Conservation (phyloP, 2,329 filamentous ascomycete species). For the Arthroderma uncinatum region DNA sequence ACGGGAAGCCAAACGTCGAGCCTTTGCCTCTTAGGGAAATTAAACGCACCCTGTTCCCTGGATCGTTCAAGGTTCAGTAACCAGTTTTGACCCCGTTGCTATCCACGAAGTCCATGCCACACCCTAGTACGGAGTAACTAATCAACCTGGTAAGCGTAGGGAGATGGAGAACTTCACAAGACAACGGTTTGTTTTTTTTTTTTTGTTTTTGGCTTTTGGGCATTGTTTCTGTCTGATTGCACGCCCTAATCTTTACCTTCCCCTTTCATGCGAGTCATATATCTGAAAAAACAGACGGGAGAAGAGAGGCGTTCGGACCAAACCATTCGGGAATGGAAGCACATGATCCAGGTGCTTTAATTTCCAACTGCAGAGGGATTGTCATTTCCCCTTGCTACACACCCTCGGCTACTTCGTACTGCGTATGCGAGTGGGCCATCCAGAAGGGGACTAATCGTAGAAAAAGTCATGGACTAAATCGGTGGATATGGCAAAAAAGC, state of each 20-base stretch:
- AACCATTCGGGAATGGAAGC: too few species aligned
- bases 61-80: constrained; percentile 3
- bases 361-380: background rate
- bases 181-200: background rate
- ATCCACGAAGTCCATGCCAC: background rate
- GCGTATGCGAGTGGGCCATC: background rate
- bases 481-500: background rate
- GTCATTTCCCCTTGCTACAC: background rate
- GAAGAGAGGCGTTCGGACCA: too few species aligned
- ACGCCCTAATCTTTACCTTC: too few species aligned
- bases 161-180: background rate
- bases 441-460: background rate
- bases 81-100: constrained; percentile 3
- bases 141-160: background rate
- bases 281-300: too few species aligned
- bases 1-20: background rate
- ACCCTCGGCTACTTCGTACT: background rate
- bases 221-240: too few species aligned
- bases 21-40: background rate
- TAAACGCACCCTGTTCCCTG: background rate
- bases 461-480: too few species aligned
- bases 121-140: background rate
- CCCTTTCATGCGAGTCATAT: too few species aligned
- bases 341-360: too few species aligned
- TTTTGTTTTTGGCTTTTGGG: background rate